Conservation (phyloP, 305 asterid species). For the Solanum hybrid region DNA sequence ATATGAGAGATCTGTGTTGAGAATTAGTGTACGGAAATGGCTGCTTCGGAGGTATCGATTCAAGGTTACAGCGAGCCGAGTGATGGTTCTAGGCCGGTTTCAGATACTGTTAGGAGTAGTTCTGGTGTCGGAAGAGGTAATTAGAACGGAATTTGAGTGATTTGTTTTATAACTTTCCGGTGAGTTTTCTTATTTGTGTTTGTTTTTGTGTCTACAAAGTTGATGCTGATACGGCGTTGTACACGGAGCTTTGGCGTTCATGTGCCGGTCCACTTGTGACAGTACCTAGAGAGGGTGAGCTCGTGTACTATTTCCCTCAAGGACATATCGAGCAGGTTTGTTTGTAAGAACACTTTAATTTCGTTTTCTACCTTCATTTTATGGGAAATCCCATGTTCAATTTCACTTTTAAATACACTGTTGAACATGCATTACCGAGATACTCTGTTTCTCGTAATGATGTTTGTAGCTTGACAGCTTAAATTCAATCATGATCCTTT, state of each 20-base stretch:
- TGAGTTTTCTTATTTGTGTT: not conserved
- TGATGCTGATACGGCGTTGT: constrained; percentile 71
- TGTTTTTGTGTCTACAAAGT: constrained; percentile 18
- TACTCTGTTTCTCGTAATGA: not conserved
- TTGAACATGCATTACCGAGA: not conserved
- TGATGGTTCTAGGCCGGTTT: constrained; percentile 20
- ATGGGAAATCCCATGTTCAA: not conserved
- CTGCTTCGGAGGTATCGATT: constrained; percentile 47
- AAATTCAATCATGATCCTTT: not conserved
- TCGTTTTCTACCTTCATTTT: not conserved
- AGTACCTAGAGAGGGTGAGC: constrained; percentile 70
- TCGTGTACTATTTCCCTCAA: constrained; percentile 90
- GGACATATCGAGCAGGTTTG: constrained; percentile 94
- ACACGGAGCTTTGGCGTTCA: constrained; percentile 85
- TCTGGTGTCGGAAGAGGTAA: constrained; percentile 42
- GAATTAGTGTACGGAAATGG: constrained; percentile 28
- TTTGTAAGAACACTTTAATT: not conserved
- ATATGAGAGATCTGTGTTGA: constrained; percentile 56
- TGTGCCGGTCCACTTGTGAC: constrained; percentile 95
- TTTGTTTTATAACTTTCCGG: not conserved
- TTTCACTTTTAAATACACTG: not conserved
- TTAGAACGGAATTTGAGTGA: not conserved
- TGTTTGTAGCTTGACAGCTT: not conserved
- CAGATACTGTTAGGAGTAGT: constrained; percentile 12
- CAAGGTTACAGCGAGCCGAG: constrained; percentile 40